Evolutionary conservation across 2,329 filamentous ascomycete species (phyloP).

Genomic region (Colletotrichum spinosum): DNA sequence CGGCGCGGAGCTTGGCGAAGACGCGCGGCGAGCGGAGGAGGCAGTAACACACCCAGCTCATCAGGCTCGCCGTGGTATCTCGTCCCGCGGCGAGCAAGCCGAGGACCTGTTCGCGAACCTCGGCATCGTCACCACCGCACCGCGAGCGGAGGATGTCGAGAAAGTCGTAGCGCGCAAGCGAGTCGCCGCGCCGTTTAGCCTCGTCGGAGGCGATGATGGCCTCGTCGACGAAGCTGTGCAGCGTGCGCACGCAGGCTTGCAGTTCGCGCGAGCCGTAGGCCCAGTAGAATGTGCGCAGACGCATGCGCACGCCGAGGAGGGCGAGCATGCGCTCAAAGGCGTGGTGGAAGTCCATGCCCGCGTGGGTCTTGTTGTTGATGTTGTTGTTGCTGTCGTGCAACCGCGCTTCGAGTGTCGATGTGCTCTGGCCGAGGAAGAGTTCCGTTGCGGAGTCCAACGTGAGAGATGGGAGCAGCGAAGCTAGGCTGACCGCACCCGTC

Average conservation of each 20-base stretch:
- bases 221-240: conserved; percentile 35
- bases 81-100: conserved; percentile 39
- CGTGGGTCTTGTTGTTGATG: conserved; percentile 17
- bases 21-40: conserved; percentile 34
- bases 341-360: conserved; percentile 28
- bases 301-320: conserved; percentile 29
- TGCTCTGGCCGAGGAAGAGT: conserved; percentile 30
- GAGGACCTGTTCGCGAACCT: conserved; percentile 32
- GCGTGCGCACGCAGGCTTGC: conserved; percentile 2
- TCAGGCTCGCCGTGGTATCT: conserved; percentile 41
- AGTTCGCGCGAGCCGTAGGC: conserved; percentile 13
- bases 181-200: conserved; percentile 10
- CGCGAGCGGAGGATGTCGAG: conserved; percentile 36
- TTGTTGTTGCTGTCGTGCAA: conserved; percentile 12
- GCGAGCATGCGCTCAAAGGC: conserved; percentile 26
- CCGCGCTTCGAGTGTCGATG: conserved; percentile 22
- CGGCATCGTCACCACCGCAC: conserved; percentile 13
- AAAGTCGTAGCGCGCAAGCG: conserved; percentile 35
- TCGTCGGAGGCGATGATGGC: conserved; percentile 33
- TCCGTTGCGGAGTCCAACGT: conserved; percentile 34
- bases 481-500: conserved; percentile 16
- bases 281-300: conserved; percentile 32
- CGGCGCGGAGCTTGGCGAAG: conserved; percentile 35
- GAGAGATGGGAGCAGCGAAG: conserved; percentile 14
- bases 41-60: conserved; percentile 40